Conservation (phyloP, 352 stramenopile genomes). For the Phytophthora meadii region DNA sequence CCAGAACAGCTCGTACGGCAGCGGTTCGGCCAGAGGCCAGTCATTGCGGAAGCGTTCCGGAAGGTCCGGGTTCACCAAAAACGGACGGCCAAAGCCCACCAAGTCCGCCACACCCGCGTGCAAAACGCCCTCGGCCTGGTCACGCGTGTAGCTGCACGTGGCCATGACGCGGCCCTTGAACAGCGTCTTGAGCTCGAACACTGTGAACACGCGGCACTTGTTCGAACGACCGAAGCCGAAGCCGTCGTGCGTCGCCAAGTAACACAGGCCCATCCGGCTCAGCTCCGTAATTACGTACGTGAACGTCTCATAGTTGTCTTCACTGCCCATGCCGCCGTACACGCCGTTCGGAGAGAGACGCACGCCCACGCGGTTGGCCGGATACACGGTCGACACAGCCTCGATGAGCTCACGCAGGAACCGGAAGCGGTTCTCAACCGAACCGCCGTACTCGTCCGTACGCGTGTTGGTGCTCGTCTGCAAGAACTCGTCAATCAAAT, state of each 20-base stretch:
- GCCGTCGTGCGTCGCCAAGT: slow-evolving; percentile 45
- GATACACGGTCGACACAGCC: slow-evolving; percentile 44
- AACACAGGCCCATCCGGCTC: slow-evolving; percentile 42
- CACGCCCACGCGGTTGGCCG: slow-evolving; percentile 31
- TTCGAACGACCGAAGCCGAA: slow-evolving; percentile 44
- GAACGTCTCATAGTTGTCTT: slow-evolving; percentile 56
- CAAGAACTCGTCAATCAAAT: slow-evolving; percentile 92
- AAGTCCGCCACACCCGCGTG: slow-evolving; percentile 39
- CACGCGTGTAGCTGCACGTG: slow-evolving; percentile 44
- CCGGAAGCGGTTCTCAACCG: slow-evolving; percentile 75
- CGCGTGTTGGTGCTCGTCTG: slow-evolving; percentile 77
- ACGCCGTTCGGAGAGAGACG: slow-evolving; percentile 45
- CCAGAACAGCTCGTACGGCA: slow-evolving; percentile 29
- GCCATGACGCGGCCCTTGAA: slow-evolving; percentile 37
- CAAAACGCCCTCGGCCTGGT: slow-evolving; percentile 43
- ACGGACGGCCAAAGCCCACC: slow-evolving; percentile 39
- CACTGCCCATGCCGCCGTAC: slow-evolving; percentile 43
- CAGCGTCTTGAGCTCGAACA: slow-evolving; percentile 38
- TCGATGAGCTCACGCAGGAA: slow-evolving; percentile 76
- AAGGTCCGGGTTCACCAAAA: slow-evolving; percentile 50
- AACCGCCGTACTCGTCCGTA: slow-evolving; percentile 85
- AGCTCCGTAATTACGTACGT: slow-evolving; percentile 43
- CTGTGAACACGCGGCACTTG: slow-evolving; percentile 33
- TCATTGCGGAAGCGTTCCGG: slow-evolving; percentile 35
- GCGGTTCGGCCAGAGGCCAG: slow-evolving; percentile 18